Evolutionary conservation across 208 protist genomes (phyloP).

Genomic region (Trypanosoma avium): DNA sequence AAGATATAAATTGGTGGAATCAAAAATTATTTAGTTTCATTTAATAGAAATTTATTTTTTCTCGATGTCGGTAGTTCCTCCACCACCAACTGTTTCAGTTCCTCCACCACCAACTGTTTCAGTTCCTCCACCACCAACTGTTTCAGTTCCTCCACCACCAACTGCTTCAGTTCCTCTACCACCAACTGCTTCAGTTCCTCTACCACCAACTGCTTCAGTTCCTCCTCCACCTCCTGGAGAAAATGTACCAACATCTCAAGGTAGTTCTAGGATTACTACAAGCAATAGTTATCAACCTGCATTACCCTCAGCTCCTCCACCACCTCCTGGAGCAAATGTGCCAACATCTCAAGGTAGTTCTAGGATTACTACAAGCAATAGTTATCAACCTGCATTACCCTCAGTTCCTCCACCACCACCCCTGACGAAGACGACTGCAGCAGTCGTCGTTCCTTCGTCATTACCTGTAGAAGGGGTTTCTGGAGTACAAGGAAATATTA

Average conservation of each 20-base stretch:
- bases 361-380: conserved; percentile 1
- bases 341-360: conserved; percentile 9
- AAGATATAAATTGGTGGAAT: too few relatives aligned
- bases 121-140: conserved; percentile 4
- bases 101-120: not conserved
- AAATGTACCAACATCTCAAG: not conserved
- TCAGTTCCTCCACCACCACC: conserved; percentile 16
- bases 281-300: not conserved
- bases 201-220: not conserved
- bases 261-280: too few relatives aligned
- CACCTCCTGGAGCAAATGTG: conserved; percentile 26
- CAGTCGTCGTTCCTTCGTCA: conserved; percentile 10
- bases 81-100: not conserved
- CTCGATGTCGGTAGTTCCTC: not conserved
- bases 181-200: not conserved
- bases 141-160: not conserved
- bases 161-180: not conserved
- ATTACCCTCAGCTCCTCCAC: conserved; percentile 18
- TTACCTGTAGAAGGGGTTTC: conserved; percentile 7
- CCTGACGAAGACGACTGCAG: too few relatives aligned
- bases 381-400: conserved; percentile 22
- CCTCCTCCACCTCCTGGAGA: not conserved
- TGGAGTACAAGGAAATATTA: not conserved
- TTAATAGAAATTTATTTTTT: too few relatives aligned
- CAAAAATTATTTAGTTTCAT: too few relatives aligned